phyloP scores from a whole-genome alignment of 805 yeast species.

The Ogataea parapolymorpha region DNA sequence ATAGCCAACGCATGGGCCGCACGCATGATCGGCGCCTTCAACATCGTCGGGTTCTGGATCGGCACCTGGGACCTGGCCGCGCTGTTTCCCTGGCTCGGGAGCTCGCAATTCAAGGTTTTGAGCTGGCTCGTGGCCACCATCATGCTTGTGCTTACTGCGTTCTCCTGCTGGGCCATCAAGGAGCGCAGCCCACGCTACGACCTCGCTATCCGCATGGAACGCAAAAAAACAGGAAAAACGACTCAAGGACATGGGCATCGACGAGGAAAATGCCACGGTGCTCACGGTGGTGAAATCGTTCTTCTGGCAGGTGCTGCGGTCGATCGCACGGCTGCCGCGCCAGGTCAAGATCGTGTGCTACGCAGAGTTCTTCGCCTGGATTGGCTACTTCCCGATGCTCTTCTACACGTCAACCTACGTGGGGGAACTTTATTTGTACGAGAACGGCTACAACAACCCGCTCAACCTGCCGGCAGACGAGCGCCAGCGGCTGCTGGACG shows the following conservation, averaged over 20 bases:
- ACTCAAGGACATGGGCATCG: conserved; percentile 36
- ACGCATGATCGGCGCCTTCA: conserved; percentile 57
- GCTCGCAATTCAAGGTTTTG: conserved; percentile 50
- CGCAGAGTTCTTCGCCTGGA: conserved; percentile 65
- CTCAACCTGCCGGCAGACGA: conserved; percentile 40
- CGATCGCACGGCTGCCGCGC: conserved; percentile 42
- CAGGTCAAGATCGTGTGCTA: conserved; percentile 49
- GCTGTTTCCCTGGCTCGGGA: conserved; percentile 40
- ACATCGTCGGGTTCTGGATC: conserved; percentile 52
- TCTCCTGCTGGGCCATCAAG: conserved; percentile 39
- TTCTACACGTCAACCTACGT: conserved; percentile 66
- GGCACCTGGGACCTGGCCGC: conserved; percentile 45
- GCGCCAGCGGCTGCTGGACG: conserved; percentile 36
- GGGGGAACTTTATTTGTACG: conserved; percentile 51
- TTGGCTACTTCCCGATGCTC: conserved; percentile 63
- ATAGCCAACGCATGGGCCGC: conserved; percentile 67
- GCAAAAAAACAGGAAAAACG: conserved; percentile 33
- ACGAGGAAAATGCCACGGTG: conserved; percentile 23
- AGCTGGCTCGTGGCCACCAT: conserved; percentile 41
- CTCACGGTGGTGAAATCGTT: conserved; percentile 24
- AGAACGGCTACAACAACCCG: conserved; percentile 37
- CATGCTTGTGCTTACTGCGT: conserved; percentile 38
- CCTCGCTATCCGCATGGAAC: conserved; percentile 36
- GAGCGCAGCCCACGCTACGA: conserved; percentile 51
- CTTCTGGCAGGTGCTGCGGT: conserved; percentile 34